Conservation (phyloP, 768 basidiomycete genomes). For the Tulasnella sp. region DNA sequence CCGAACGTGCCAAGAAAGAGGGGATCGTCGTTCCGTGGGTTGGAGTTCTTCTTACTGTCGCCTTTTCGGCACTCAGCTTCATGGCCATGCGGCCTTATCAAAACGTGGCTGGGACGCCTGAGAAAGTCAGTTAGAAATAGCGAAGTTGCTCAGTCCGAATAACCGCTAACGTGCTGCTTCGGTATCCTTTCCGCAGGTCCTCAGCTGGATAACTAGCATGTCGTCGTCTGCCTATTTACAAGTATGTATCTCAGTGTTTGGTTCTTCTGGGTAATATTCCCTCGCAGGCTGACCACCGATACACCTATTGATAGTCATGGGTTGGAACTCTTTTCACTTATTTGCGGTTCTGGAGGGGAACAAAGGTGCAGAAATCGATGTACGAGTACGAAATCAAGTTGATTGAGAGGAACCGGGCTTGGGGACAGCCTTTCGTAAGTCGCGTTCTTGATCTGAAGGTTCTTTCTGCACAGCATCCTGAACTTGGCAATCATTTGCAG, state of each 20-base stretch:
- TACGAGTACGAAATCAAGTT: slow-evolving; percentile 1
- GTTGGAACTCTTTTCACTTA: slow-evolving; percentile 31
- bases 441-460: neutral
- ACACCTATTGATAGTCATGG: slow-evolving; percentile 32
- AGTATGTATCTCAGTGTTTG: neutral
- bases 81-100: slow-evolving; percentile 5
- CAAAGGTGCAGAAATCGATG: slow-evolving; percentile 5
- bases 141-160: neutral
- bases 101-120: neutral
- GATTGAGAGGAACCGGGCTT: slow-evolving; percentile 1
- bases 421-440: slow-evolving; percentile 33
- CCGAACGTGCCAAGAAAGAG: neutral
- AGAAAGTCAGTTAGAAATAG: neutral
- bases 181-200: neutral
- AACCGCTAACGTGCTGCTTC: neutral
- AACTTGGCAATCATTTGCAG: slow-evolving; percentile 30
- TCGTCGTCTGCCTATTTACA: slow-evolving; percentile 22
- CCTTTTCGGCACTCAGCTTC: neutral
- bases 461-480: neutral
- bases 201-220: slow-evolving; percentile 29
- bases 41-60: neutral
- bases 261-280: neutral
- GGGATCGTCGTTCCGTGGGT: slow-evolving; percentile 17
- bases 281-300: neutral
- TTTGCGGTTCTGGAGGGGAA: slow-evolving; percentile 25